Base-by-base conservation (phyloP, 2,329 filamentous ascomycete genomes). In the Escovopsis weberi region DNA sequence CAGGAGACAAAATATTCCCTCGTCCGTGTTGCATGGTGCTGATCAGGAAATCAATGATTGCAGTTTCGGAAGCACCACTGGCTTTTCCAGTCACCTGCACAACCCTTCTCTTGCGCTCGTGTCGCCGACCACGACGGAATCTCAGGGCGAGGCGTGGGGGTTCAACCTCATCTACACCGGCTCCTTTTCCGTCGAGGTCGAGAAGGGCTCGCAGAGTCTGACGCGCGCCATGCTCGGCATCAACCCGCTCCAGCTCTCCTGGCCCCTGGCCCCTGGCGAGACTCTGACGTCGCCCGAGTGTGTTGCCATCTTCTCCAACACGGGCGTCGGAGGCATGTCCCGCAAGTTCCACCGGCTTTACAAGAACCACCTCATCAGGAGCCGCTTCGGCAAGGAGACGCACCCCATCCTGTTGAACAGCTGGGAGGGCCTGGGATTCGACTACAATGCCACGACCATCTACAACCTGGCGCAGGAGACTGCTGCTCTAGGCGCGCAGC, bases 121-220 rank as follows among this genome's bases (percentile, higher is more conserved):
- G 0, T 61, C 70, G 3, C 69, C 75, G 0, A 62, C 61, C 1
- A 74, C 77, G 0, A 81, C 76, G 1, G 77, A 82, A 50, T 67
- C 68, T 0, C 64, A 68, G 2, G 78, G 78, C 1, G 68, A 79
- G 33, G 75, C 72, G 6, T 81, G 74, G 66, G 78, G 75, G 0
- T 80, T 81, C 55, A 78, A 74, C 1, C 65, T 81, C 2, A 63
- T 82, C 15, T 82, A 80, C 55, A 75, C 74, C 0, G 78, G 78
- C 2, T 80, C 75, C 1, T 80, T 80, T 49, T 62, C 67, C 1
- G 72, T 71, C 0, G 68, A 75, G n/a, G 68, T 79, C 1, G 76
- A 81, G 50, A 74, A 74, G 42, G 70, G 71, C 45, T 77, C 76
- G 0, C 74, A 79, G 34, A 77, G 77, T 0, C 65, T 75, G 44